These are phyloP conservation scores for Botrytis sinoallii DNA, from an alignment of 2,329 filamentous ascomycete genomes.

Conservation along the genomic window DNA sequence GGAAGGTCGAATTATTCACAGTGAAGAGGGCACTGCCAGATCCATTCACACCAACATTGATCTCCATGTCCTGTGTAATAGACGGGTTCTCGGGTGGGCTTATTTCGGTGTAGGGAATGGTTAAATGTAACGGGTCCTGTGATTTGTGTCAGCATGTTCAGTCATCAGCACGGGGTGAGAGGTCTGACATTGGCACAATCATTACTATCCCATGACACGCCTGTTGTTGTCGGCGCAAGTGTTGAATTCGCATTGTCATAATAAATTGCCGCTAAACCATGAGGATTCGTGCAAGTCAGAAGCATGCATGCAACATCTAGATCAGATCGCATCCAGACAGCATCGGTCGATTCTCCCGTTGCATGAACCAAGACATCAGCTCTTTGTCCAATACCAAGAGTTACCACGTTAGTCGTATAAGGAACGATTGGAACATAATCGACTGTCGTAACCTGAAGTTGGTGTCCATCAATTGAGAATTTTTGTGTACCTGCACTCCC, in stretches of 20 bases:
- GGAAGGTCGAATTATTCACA: conserved; percentile 16
- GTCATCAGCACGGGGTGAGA: not conserved
- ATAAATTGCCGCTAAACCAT: conserved; percentile 54
- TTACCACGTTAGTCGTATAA: conserved; percentile 47
- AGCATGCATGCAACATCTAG: conserved; percentile 46
- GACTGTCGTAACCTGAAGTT: conserved; percentile 52
- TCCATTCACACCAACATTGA: conserved; percentile 10
- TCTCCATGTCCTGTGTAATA: conserved; percentile 17
- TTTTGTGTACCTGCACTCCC: conserved; percentile 38
- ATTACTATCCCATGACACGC: conserved; percentile 16
- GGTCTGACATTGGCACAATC: conserved; percentile 18
- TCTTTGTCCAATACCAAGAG: conserved; percentile 50
- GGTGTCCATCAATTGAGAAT: conserved; percentile 55
- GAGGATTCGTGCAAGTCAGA: conserved; percentile 43
- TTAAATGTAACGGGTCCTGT: conserved; percentile 16
- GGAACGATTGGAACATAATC: conserved; percentile 58
- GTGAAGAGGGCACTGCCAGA: conserved; percentile 12
- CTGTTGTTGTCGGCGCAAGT: conserved; percentile 12
- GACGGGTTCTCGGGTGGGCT: conserved; percentile 13
- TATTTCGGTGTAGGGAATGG: not conserved
- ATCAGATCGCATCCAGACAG: conserved; percentile 59
- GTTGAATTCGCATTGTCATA: conserved; percentile 16
- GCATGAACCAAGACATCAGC: conserved; percentile 46
- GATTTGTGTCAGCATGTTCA: not conserved
- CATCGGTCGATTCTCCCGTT: conserved; percentile 44